Evolutionary conservation across 768 basidiomycete genomes (phyloP).

Genomic region (Leccinum subgranulosum): DNA sequence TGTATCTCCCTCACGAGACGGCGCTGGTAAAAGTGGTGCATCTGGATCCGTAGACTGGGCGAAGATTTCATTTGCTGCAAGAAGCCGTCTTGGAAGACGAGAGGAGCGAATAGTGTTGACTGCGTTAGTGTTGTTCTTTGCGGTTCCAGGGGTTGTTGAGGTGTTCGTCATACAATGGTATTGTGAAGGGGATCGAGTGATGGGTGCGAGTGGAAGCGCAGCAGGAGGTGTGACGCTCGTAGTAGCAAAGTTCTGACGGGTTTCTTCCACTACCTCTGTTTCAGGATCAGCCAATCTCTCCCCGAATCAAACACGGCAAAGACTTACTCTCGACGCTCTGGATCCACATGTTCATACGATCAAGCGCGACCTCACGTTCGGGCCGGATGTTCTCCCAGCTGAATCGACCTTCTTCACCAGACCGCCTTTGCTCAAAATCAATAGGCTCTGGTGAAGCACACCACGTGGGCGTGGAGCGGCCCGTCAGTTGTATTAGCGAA

Average conservation of each 20-base stretch:
- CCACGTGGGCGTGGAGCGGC: slow-evolving; percentile 27
- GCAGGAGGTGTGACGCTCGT: slow-evolving; percentile 48
- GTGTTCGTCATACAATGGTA: slow-evolving; percentile 31
- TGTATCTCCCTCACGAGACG: slow-evolving; percentile 9
- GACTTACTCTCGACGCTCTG: slow-evolving; percentile 77
- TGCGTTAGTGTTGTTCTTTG: slow-evolving; percentile 5
- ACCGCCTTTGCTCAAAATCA: slow-evolving; percentile 32
- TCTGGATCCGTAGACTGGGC: slow-evolving; percentile 28
- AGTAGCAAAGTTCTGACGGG: slow-evolving; percentile 69
- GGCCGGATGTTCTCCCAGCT: slow-evolving; percentile 35
- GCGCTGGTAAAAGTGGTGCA: slow-evolving; percentile 22
- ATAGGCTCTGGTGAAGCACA: slow-evolving; percentile 29
- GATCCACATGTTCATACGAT: slow-evolving; percentile 81
- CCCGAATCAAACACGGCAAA: neutral
- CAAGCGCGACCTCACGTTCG: slow-evolving; percentile 35
- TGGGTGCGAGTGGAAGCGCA: slow-evolving; percentile 59
- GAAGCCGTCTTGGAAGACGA: slow-evolving; percentile 59
- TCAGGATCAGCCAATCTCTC: neutral
- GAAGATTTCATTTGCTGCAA: slow-evolving; percentile 72
- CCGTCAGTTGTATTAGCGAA: slow-evolving; percentile 44
- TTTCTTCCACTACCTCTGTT: slow-evolving; percentile 78
- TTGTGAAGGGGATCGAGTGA: slow-evolving; percentile 48
- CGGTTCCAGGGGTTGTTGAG: slow-evolving; percentile 20
- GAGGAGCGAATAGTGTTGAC: slow-evolving; percentile 26
- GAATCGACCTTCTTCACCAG: slow-evolving; percentile 31